Base-by-base conservation (phyloP, 257 asterid species). In the Capsicum chinense region DNA sequence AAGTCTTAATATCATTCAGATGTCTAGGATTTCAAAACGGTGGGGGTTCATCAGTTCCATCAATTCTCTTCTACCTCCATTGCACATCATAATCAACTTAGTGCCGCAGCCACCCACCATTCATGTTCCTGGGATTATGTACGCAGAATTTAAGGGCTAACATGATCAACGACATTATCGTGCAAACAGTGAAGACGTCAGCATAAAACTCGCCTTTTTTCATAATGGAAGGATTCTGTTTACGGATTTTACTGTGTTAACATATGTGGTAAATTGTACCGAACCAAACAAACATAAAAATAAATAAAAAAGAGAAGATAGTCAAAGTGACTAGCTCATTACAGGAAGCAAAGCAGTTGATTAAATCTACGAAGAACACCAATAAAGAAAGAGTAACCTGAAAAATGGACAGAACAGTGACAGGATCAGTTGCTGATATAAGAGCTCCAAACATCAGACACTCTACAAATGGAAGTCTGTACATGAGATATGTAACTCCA, bases 371-470 rank as follows among this genome's bases (percentile, higher is more conserved):
- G 33, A 52, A 52, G 80, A 68, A 48, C 11, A 1, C 4, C 56
- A 83, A 67, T 26, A 68, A 54, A 48, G 56, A 83, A 44, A 35
- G 39, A 83, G 57, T 56, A 83, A 97, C 98, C 98, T 97, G 98
- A 89, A 97, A 97, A 89, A 97, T 97, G 83, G 99, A 97, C 86
- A 97, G 89, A 84, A 97, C 99, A 35, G 98, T 97, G 88, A 95
- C 99, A 85, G 98, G 99, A 89, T 97, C 98, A 6, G 98, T 97
- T 71, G 98, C 98, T 13, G 98, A 97, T 90, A 97, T 97, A 82
- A 97, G 97, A 84, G 99, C 98, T 85, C 99, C 98, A 89, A 97
- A 97, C 98, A 97, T 97, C 90, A 97, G 90, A 85, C 99, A 97
- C 87, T 97, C 99, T 81, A 97, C 88, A 86, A 95, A 97, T 26